Evolutionary conservation across 441 rosid genomes (phyloP), one percentile per base, ranked within the genome.

Genomic region (Populus hybrid): DNA sequence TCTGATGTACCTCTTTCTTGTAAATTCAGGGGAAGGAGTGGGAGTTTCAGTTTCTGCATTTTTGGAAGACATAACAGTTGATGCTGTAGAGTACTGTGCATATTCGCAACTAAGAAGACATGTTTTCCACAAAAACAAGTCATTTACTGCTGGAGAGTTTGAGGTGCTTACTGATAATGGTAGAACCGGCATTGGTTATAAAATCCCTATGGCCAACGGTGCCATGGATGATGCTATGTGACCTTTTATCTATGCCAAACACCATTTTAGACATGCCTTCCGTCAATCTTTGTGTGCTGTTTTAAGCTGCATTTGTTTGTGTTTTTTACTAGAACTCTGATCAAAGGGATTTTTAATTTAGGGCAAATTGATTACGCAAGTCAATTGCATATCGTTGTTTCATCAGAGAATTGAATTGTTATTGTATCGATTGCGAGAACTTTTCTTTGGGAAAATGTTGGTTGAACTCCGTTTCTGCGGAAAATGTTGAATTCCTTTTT

Each of bases 11-110:
- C 21, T 61, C 6, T 24, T 64, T 18, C 21, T 24, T 53, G 63
- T 23, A n/a, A 67, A 72, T 75, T 80, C 88, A 93, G 99, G 97
- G 84, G 97, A 92, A 87, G 98, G 92, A 75, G 95, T 93, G 21
- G 93, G 94, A 26, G 88, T 90, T 59, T 82, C 92, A 0, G 86
- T 92, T 74, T 87, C 92, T 24, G 86, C 87, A 8, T 90, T 88
- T 74, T 71, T 75, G 83, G 84, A 87, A 77, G 91, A 84, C 10
- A 69, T 71, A 2, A 84, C 70, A 0, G 97, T 91, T 5, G 78
- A 78, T 63, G 88, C 86, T 71, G 97, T 88, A 42, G 91, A 90
- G 30, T 93, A 89, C 32, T 95, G 98, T 82, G 94, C 88, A 20
- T 89, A 84, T 86, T 81, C 89, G 3, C 81, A 85, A 64, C 77